phyloP scores from a whole-genome alignment of 2,329 filamentous ascomycete species.

The Botrytis sinoallii region DNA sequence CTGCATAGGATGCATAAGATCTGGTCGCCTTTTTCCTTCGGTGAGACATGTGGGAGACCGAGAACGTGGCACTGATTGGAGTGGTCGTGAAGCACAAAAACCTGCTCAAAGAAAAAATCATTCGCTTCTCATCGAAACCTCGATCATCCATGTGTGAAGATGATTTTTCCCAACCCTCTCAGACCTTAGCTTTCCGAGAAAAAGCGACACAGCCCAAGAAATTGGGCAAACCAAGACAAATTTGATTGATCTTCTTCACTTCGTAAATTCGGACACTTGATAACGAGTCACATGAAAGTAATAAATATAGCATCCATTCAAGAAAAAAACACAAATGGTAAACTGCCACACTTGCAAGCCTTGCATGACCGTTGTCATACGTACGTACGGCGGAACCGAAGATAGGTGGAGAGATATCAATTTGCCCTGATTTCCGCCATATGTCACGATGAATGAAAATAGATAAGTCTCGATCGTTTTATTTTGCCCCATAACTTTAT shows the following conservation, averaged over 20 bases:
- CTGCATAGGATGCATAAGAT: constrained; percentile 20
- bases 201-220: constrained; percentile 12
- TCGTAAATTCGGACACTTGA: background rate
- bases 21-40: constrained; percentile 17
- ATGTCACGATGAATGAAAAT: background rate
- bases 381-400: background rate
- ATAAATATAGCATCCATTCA: background rate
- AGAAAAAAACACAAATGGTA: constrained; percentile 13
- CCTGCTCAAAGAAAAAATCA: background rate
- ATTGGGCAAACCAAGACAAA: constrained; percentile 1
- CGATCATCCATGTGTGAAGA: background rate
- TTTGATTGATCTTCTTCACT: background rate
- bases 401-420: background rate
- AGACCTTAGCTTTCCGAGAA: background rate
- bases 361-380: constrained; percentile 16
- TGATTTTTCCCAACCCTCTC: background rate
- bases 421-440: constrained; percentile 11
- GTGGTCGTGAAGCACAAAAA: background rate
- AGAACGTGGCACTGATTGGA: constrained; percentile 15
- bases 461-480: background rate
- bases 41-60: constrained; percentile 15
- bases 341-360: constrained; percentile 17
- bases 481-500: constrained; percentile 1
- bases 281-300: background rate
- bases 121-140: background rate